Base-by-base conservation (phyloP, 176 grass and related monocot species). In the Eragrostis nindensis region DNA sequence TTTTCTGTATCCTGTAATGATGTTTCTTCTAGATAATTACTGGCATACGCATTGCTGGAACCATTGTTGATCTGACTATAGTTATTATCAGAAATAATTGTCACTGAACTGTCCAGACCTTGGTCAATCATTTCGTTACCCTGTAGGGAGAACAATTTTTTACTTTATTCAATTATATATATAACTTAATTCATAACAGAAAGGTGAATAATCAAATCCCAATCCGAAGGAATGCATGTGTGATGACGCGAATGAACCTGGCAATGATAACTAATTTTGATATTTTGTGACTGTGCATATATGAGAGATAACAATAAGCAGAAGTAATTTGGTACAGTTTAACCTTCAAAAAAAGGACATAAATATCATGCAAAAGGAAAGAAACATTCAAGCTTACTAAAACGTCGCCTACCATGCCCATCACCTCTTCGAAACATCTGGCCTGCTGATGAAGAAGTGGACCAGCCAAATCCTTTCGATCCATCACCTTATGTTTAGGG, bases 131-230 rank as follows among this genome's bases (percentile, higher is more conserved):
- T 41, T 81, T 84, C 56, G 50, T 86, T 87, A 71, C 70, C 56
- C 95, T 97, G 87, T 72, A 83, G 4, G 15, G 46, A 18, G 68
- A 84, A 87, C 19, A 80, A 80, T 62, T 46, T 4, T 77, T 61
- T 66, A 0, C 12, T 70, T 13, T 22, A 82, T 19, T 62, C 49
- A 11, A 10, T 70, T 26, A 71, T 30, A 80, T 22, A 22, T 62
- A 78, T 29, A 72, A 78, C 54, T 43, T 78, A 70, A 77, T 53
- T 71, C 74, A 57, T 42, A 59, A 39, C 7, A 79, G 42, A 67
- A 7, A 72, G 21, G 46, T 19, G 4, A 65, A 66, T 38, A 36
- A 64, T 62, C 16, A 69, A 36, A 80, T 64, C 73, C 6, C 59
- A 63, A 80, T 47, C 18, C 45, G 19, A 59, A 65, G 19, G 66